Conservation (phyloP, 1,284 basidiomycete genomes). For the Pseudozyma hubeiensis region DNA sequence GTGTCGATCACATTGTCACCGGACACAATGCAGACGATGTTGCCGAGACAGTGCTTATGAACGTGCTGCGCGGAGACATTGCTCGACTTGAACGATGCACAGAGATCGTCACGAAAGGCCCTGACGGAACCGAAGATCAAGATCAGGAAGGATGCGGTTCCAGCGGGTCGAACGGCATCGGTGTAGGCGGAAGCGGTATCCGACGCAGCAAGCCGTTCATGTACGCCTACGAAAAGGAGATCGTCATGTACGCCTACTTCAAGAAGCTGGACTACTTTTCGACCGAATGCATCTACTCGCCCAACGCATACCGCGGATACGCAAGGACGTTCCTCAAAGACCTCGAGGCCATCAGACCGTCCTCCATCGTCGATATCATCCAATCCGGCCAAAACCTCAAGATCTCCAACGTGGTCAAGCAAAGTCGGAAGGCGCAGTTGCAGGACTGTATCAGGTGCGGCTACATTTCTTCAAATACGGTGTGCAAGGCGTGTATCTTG, state of each 20-base stretch:
- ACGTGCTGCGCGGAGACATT: constrained; percentile 97
- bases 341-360: constrained; percentile 90
- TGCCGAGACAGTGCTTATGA: constrained; percentile 98
- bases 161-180: constrained; percentile 35
- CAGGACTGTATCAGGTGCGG: constrained; percentile 64
- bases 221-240: constrained; percentile 98
- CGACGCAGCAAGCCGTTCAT: constrained; percentile 98
- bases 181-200: constrained; percentile 83
- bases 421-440: constrained; percentile 58
- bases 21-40: constrained; percentile 99
- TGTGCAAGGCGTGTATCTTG: constrained; percentile 68
- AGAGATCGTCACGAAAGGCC: constrained; percentile 76
- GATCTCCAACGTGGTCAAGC: constrained; percentile 42
- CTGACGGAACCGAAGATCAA: constrained; percentile 40
- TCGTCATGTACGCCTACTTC: constrained; percentile 99
- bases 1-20: constrained; percentile 97
- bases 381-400: constrained; percentile 69
- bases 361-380: constrained; percentile 96
- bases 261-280: constrained; percentile 96
- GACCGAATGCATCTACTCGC: constrained; percentile 98
- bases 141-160: constrained; percentile 68
- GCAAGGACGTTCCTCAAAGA: constrained; percentile 94
- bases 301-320: constrained; percentile 92
- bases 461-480: constrained; percentile 65
- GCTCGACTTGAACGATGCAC: constrained; percentile 93